Percentiles rank a stretch among this genome's conserved stretches.
These are phyloP conservation scores for Viola pubescens DNA, from an alignment of 441 rosid genomes.

Conservation along the genomic window DNA sequence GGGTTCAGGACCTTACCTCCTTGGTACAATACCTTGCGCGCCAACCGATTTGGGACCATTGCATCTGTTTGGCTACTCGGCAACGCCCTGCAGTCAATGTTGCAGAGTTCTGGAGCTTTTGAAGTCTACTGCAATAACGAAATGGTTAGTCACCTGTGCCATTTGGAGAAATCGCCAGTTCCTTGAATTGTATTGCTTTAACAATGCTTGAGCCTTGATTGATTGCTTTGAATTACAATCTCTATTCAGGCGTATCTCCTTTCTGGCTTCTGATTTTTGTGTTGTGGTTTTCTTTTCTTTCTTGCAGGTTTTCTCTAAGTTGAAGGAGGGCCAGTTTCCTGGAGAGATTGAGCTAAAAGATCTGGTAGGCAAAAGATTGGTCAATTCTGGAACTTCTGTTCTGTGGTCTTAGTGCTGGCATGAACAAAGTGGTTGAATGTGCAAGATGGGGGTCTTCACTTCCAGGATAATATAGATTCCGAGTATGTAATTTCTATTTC, in stretches of 20 bases:
- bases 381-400: constrained; percentile 26
- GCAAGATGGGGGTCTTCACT: too few species aligned
- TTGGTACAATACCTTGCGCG: constrained; percentile 61
- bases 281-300: not conserved
- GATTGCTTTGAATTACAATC: not conserved
- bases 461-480: too few species aligned
- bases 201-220: not conserved
- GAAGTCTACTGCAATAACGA: constrained; percentile 62
- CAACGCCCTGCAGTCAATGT: constrained; percentile 67
- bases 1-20: constrained; percentile 60
- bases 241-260: not conserved
- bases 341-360: constrained; percentile 81
- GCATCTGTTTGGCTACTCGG: constrained; percentile 89
- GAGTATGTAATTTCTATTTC: too few species aligned
- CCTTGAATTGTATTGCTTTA: too few species aligned
- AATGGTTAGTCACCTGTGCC: constrained; percentile 37
- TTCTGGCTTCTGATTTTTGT: not conserved
- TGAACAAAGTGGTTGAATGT: not conserved
- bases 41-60: constrained; percentile 75
- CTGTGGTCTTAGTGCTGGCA: constrained; percentile 17
- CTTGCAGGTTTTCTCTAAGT: constrained; percentile 70
- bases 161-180: not conserved
- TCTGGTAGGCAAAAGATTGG: constrained; percentile 40
- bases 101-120: constrained; percentile 81
- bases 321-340: constrained; percentile 71